These are phyloP conservation scores for Pyrenopolyporus hunteri DNA, from an alignment of 495 filamentous ascomycete genomes.

Conservation along the genomic window DNA sequence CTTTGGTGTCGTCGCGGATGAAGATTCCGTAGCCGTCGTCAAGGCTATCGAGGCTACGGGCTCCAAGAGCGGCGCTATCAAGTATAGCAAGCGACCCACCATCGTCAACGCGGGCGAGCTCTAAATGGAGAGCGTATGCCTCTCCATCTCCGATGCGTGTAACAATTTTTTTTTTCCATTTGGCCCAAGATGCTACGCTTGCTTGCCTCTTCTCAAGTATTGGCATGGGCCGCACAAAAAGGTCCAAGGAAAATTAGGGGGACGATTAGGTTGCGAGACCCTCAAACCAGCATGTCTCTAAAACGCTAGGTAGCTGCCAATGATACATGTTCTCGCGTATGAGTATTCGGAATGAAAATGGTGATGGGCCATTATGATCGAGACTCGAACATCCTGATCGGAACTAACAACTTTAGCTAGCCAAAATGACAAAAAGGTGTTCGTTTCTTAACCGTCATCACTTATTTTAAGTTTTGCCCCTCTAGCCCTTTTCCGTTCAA, in stretches of 20 bases:
- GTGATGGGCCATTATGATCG: not conserved
- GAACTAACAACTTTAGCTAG: not conserved
- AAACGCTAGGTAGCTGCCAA: conserved; percentile 29
- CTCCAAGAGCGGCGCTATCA: conserved; percentile 64
- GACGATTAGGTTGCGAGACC: conserved; percentile 7
- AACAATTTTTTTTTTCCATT: conserved; percentile 36
- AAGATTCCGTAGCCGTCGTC: conserved; percentile 67
- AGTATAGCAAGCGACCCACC: conserved; percentile 68
- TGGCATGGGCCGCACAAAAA: conserved; percentile 19
- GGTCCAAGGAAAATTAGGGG: conserved; percentile 8
- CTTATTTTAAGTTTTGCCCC: too few species aligned
- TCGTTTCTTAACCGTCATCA: too few species aligned
- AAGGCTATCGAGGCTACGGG: conserved; percentile 76
- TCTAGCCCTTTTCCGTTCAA: conserved; percentile 14
- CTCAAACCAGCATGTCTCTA: conserved; percentile 10
- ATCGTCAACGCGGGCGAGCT: conserved; percentile 66
- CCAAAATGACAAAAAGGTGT: too few species aligned
- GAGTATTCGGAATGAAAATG: not conserved
- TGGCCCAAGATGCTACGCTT: conserved; percentile 16
- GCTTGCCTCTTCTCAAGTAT: conserved; percentile 13
- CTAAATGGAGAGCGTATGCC: conserved; percentile 45
- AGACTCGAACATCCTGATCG: not conserved
- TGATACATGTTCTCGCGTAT: conserved; percentile 12
- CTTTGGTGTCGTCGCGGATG: conserved; percentile 77
- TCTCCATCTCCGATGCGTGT: conserved; percentile 14